A percentile compares a stretch with the other conserved stretches of the same genome.
Evolutionary conservation across 176 grass and related monocot genomes (phyloP).

Genomic region (Cenchrus fungigraminus): DNA sequence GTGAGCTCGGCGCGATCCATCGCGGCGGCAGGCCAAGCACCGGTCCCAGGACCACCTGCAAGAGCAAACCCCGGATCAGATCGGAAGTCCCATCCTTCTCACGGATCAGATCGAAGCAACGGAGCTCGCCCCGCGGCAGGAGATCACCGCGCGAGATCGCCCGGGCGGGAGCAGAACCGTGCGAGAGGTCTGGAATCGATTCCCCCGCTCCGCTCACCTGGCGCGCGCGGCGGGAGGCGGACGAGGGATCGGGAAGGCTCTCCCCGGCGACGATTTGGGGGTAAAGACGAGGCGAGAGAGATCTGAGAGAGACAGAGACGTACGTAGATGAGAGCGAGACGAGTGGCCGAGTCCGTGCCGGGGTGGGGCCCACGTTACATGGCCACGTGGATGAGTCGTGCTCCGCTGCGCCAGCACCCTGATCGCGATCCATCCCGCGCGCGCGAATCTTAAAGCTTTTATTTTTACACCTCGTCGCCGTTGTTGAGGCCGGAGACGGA

Average conservation of each 20-base stretch:
- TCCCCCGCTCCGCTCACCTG: background rate
- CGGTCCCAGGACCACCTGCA: constrained; percentile 37
- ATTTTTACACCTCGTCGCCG: no score
- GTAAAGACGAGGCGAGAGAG: constrained; percentile 3
- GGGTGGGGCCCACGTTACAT: constrained; percentile 35
- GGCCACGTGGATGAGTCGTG: constrained; percentile 48
- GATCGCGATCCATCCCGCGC: background rate
- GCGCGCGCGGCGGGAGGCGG: constrained; percentile 13
- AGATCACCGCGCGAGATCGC: background rate
- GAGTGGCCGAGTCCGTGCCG: constrained; percentile 41
- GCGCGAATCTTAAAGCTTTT: constrained; percentile 26
- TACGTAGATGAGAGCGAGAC: constrained; percentile 37
- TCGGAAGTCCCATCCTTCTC: constrained; percentile 5
- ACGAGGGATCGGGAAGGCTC: constrained; percentile 31
- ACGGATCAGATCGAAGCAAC: constrained; percentile 36
- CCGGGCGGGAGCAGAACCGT: background rate
- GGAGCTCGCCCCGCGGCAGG: background rate
- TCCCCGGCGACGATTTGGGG: constrained; percentile 2
- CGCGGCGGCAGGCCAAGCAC: constrained; percentile 21
- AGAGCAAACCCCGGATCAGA: constrained; percentile 36
- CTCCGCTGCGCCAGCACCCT: background rate
- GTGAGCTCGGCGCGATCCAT: constrained; percentile 92
- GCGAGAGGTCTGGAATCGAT: background rate
- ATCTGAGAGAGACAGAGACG: constrained; percentile 35
- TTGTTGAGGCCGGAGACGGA: no score